Conservation (phyloP, 495 filamentous ascomycete species). For the Cercophora sp. region DNA sequence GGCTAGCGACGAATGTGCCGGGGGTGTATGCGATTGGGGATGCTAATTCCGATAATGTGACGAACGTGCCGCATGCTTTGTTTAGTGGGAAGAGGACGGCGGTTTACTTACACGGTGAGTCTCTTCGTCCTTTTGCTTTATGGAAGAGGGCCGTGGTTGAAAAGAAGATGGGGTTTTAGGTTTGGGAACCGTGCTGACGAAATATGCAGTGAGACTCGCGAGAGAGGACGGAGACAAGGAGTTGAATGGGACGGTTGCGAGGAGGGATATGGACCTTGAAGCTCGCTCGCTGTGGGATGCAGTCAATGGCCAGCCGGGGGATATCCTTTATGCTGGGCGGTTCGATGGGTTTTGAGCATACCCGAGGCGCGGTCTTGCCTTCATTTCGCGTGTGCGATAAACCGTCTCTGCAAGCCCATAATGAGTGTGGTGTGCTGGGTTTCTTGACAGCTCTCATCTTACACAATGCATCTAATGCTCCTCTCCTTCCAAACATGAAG, state of each 20-base stretch:
- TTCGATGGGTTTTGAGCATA: conserved; percentile 14
- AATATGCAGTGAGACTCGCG: conserved; percentile 14
- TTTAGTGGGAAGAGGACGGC: conserved; percentile 54
- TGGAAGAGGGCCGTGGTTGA: too few species aligned
- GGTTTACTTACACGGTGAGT: conserved; percentile 53
- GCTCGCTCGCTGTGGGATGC: conserved; percentile 17
- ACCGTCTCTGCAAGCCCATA: too few species aligned
- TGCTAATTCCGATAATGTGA: conserved; percentile 52
- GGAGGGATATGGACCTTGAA: conserved; percentile 10
- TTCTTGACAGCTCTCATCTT: too few species aligned
- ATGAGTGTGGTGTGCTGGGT: too few species aligned
- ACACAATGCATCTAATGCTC: too few species aligned
- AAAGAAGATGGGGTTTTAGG: too few species aligned
- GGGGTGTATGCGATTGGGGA: conserved; percentile 56
- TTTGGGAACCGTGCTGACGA: too few species aligned
- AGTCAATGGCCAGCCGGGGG: conserved; percentile 14
- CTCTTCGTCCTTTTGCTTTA: too few species aligned
- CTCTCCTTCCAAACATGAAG: too few species aligned
- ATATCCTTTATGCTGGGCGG: conserved; percentile 19
- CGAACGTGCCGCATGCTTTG: conserved; percentile 59
- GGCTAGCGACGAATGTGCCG: conserved; percentile 42
- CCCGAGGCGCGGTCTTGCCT: too few species aligned
- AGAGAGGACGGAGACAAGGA: conserved; percentile 17
- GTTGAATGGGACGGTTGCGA: conserved; percentile 2
- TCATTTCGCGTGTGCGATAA: too few species aligned